Evolutionary conservation across 441 rosid genomes (phyloP), one percentile per base, ranked within the genome.

Genomic region (Flueggea neowawraea): DNA sequence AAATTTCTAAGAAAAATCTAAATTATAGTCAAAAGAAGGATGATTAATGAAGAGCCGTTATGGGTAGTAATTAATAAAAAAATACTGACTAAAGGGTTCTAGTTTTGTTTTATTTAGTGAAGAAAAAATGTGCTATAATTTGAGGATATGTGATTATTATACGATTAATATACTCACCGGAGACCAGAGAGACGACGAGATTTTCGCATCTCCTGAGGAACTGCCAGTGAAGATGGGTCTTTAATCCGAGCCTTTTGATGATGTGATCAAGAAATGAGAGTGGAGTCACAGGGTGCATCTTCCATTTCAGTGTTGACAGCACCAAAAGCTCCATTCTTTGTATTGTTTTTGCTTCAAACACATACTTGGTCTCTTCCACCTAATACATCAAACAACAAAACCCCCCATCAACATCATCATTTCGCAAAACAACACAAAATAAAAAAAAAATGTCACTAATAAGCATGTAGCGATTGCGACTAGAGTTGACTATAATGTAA

Each of bases 211-310:
- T 77, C 70, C 73, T 45, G 54, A 73, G 73, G 33, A 84, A 84
- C 31, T 77, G 82, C 72, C 69, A 63, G 31, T 72, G 78, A 31
- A 77, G 70, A 73, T 44, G 57, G 53, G 52, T 74, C 72, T 69
- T 81, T 22, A 79, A 70, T 2, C 76, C 78, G 22, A 84, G 76
- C 75, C 77, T 81, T 73, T 80, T 73, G 6, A 75, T 63, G 31
- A 81, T 66, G 71, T 75, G 66, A 71, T 84, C 86, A 49, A 84
- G 62, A 54, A 81, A 84, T 5, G 84, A 77, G 58, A 77, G 57
- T 22, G 86, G 78, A 51, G 84, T 84, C 10, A 81, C 84, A 16
- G 89, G 89, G 57, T 84, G 77, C 89, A 84, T 81, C 81, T 66
- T 77, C 89, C 89, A 84, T 48, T 66, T 55, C 8, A 84, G 82